Evolutionary conservation across 2,329 filamentous ascomycete species (phyloP).

Genomic region (Macroventuria anomochaeta): DNA sequence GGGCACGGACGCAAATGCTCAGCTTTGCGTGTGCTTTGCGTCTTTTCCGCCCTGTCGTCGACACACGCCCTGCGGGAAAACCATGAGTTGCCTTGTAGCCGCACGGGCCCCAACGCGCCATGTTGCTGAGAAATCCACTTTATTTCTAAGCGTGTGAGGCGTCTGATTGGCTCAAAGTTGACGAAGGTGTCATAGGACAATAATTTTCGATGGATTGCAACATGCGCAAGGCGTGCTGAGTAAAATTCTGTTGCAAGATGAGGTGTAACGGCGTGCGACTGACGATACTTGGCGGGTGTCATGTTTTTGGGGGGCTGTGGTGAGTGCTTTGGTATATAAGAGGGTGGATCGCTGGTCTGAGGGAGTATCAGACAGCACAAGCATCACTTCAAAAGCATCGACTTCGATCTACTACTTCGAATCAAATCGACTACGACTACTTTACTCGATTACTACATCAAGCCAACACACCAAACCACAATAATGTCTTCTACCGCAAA

Average conservation of each 20-base stretch:
- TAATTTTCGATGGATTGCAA: constrained; percentile 13
- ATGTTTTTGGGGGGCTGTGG: background rate
- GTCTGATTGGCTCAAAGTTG: constrained; percentile 7
- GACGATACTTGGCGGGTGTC: constrained; percentile 19
- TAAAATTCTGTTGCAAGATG: constrained; percentile 20
- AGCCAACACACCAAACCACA: constrained; percentile 4
- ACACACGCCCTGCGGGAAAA: constrained; percentile 5
- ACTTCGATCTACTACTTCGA: constrained; percentile 5
- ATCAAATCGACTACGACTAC: constrained; percentile 3
- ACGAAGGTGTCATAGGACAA: constrained; percentile 13
- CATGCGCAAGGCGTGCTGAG: constrained; percentile 15
- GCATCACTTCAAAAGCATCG: constrained; percentile 16
- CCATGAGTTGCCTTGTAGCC: constrained; percentile 10
- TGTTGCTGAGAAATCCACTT: constrained; percentile 16
- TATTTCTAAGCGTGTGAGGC: constrained; percentile 2
- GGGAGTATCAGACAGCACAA: constrained; percentile 13
- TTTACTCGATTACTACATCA: constrained; percentile 1
- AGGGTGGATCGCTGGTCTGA: constrained; percentile 7
- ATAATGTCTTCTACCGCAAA: constrained; percentile 21
- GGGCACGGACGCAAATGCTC: constrained; percentile 15
- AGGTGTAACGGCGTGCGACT: constrained; percentile 18
- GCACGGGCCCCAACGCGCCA: constrained; percentile 14
- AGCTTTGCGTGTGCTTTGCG: background rate
- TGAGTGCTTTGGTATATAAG: constrained; percentile 12
- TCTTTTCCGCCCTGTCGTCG: constrained; percentile 1